Conservation (phyloP, 2,329 filamentous ascomycete species). For the Septoria petroselini region DNA sequence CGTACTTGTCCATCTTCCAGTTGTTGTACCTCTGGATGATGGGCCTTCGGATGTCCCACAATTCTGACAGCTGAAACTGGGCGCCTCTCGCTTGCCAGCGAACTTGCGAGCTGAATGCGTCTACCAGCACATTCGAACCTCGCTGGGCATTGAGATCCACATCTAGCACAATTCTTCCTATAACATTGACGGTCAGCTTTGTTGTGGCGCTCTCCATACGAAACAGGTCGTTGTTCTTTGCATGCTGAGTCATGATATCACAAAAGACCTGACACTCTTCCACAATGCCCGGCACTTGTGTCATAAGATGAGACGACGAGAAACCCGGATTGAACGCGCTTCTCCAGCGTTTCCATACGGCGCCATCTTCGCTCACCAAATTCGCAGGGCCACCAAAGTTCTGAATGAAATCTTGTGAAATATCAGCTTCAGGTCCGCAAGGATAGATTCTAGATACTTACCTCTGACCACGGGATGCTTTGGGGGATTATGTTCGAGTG, state of each 20-base stretch:
- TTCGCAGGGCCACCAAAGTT: conserved; percentile 39
- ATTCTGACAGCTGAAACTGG: conserved; percentile 39
- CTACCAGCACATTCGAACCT: conserved; percentile 38
- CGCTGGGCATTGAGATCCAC: conserved; percentile 40
- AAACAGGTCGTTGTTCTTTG: conserved; percentile 40
- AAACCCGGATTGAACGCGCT: conserved; percentile 46
- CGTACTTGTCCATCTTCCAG: conserved; percentile 37
- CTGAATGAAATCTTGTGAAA: conserved; percentile 30
- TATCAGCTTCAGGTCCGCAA: not conserved
- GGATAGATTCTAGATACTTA: not conserved
- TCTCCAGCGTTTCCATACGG: conserved; percentile 46
- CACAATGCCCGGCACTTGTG: conserved; percentile 40
- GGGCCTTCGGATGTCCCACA: conserved; percentile 39
- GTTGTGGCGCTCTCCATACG: conserved; percentile 42
- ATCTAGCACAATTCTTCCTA: conserved; percentile 43
- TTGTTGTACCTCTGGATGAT: conserved; percentile 38
- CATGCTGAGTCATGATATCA: conserved; percentile 38
- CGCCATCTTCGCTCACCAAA: conserved; percentile 40
- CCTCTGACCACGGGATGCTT: conserved; percentile 36
- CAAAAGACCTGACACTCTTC: conserved; percentile 38
- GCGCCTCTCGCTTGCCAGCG: conserved; percentile 38
- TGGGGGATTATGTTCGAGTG: conserved; percentile 34
- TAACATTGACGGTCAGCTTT: conserved; percentile 44
- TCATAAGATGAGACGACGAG: conserved; percentile 40
- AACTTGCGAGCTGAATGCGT: conserved; percentile 39